Conservation (phyloP, 2,329 filamentous ascomycete genomes). For the Fusarium sp. region DNA sequence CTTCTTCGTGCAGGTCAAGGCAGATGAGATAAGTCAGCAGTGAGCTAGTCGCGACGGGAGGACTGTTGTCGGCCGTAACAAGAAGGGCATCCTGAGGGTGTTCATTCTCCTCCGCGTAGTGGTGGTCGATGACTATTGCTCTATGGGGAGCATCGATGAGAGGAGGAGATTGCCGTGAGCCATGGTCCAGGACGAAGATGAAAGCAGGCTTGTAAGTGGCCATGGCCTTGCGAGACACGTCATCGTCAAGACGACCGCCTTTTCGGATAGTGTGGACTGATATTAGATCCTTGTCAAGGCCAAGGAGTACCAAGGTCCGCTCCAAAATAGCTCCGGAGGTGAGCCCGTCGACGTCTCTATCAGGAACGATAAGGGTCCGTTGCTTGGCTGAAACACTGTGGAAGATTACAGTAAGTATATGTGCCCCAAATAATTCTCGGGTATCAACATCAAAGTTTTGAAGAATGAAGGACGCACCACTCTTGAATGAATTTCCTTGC, state of each 20-base stretch:
- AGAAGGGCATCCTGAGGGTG: slow-evolving; percentile 68
- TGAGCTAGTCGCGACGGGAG: slow-evolving; percentile 74
- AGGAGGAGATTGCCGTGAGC: slow-evolving; percentile 66
- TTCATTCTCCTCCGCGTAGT: slow-evolving; percentile 64
- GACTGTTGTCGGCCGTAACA: slow-evolving; percentile 72
- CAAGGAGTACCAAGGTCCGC: slow-evolving; percentile 69
- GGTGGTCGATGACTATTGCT: slow-evolving; percentile 74
- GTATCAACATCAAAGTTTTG: background rate
- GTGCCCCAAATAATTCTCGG: background rate
- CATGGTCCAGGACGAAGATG: slow-evolving; percentile 75
- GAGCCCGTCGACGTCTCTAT: slow-evolving; percentile 77
- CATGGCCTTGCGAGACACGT: slow-evolving; percentile 65
- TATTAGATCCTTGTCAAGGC: slow-evolving; percentile 64
- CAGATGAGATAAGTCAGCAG: slow-evolving; percentile 75
- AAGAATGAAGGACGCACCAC: slow-evolving; percentile 57
- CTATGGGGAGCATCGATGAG: slow-evolving; percentile 63
- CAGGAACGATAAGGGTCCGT: slow-evolving; percentile 71
- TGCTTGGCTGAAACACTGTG: slow-evolving; percentile 38
- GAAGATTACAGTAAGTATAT: slow-evolving; percentile 15
- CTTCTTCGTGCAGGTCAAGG: slow-evolving; percentile 63
- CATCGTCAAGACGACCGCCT: slow-evolving; percentile 68
- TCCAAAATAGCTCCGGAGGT: slow-evolving; percentile 73
- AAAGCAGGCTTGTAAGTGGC: slow-evolving; percentile 62
- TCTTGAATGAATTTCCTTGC: slow-evolving; percentile 68
- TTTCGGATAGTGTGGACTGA: slow-evolving; percentile 70